Conservation (phyloP, 495 filamentous ascomycete genomes). For the Lepidopterella palustris region DNA sequence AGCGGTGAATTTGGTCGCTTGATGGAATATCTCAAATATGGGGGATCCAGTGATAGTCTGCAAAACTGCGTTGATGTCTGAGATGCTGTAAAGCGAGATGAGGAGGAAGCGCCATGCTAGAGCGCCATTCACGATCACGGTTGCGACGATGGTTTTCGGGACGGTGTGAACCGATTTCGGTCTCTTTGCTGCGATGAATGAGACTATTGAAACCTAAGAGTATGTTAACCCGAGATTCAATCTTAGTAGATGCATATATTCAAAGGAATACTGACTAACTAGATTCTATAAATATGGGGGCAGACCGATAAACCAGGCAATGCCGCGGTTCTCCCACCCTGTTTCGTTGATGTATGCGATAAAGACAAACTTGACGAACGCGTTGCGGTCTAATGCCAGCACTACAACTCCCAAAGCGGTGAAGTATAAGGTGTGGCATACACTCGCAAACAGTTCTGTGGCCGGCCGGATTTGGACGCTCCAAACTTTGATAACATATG, state of each 20-base stretch:
- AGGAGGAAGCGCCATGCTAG: conserved; percentile 12
- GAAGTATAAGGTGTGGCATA: conserved; percentile 9
- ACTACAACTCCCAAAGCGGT: conserved; percentile 1
- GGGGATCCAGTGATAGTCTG: background rate
- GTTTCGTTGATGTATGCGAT: conserved; percentile 9
- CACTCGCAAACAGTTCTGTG: conserved; percentile 4
- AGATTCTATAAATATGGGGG: conserved; percentile 20
- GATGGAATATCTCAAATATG: background rate
- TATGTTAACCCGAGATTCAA: background rate
- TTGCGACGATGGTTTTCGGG: conserved; percentile 7
- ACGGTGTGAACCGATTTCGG: background rate
- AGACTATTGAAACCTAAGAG: conserved; percentile 23
- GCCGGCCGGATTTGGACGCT: conserved; percentile 3
- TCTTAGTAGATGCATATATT: background rate
- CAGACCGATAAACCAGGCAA: conserved; percentile 19
- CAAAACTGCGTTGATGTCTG: background rate
- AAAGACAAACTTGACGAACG: conserved; percentile 18
- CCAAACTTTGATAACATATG: conserved; percentile 1
- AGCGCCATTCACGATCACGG: conserved; percentile 15
- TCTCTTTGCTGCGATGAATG: conserved; percentile 26
- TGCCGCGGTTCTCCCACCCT: conserved; percentile 22
- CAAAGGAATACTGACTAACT: conserved; percentile 1
- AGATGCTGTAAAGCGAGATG: conserved; percentile 16
- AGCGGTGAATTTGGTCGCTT: background rate
- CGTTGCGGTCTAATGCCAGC: conserved; percentile 6